Evolutionary conservation across 352 stramenopile species (phyloP), one percentile per base, ranked within the genome.

Genomic region (Pelagophyceae sp.): DNA sequence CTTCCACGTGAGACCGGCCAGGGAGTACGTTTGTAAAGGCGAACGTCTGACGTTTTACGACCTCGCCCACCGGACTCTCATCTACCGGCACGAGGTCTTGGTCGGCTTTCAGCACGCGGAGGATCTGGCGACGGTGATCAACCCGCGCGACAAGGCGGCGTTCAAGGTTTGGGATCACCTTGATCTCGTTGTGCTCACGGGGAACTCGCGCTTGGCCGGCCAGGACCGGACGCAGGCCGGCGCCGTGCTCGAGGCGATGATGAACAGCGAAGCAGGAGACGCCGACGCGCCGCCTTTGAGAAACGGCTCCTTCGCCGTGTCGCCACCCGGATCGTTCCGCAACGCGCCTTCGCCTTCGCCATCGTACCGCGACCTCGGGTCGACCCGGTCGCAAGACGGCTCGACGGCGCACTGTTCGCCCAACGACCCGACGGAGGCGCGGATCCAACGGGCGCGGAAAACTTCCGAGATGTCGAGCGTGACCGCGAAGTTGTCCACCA

Each of bases 31-130:
- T 51, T 74, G 80, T 15, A 50, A 77, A 17, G 72, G 69, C 0
- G 88, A 93, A 60, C 67, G 65, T 17, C 78, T 91, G 0, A 89
- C 85, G 1, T 91, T 90, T 40, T 92, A 85, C 84, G 87, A 91
- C 51, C 72, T 92, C 58, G 82, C 86, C 0, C 90, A 90, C 63
- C 85, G 88, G 33, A 54, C 45, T 11, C n/a, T n/a, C n/a, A n/a
- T n/a, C n/a, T n/a, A n/a, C n/a, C n/a, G n/a, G n/a, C 85, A 85
- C 17, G 87, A 92, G 60, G 85, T 92, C 75, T 61, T 91, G 33
- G 90, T 88, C 50, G 88, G 88, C 0, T 93, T 86, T 78, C 87
- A 91, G 72, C 70, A 84, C 31, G 79, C 76, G 50, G 79, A 76
- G 1, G 82, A 67, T 0, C 82, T 86, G 35, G 83, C 88, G 25